These are phyloP conservation scores for Metschnikowia borealis DNA, from an alignment of 805 yeast genomes.

Conservation along the genomic window DNA sequence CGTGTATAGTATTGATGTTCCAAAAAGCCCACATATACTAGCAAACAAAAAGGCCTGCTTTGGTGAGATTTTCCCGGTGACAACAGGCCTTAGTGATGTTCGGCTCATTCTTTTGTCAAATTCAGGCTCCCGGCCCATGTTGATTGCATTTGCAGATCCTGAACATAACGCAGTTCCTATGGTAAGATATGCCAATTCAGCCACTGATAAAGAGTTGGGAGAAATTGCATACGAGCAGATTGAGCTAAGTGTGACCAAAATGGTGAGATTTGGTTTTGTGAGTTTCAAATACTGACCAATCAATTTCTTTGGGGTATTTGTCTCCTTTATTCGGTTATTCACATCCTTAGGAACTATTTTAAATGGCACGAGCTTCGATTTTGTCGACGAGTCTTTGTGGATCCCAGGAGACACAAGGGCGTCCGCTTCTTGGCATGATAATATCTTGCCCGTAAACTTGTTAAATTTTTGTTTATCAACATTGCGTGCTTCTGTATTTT, in stretches of 20 bases:
- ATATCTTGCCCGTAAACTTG: constrained; percentile 41
- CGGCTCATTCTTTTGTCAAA: constrained; percentile 85
- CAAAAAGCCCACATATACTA: constrained; percentile 63
- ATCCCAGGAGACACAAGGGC: constrained; percentile 11
- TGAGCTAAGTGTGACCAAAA: constrained; percentile 83
- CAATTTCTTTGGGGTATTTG: constrained; percentile 16
- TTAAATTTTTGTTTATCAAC: constrained; percentile 16
- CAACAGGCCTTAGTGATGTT: constrained; percentile 87
- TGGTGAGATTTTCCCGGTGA: constrained; percentile 72
- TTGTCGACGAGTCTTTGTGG: not conserved
- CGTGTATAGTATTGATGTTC: constrained; percentile 59
- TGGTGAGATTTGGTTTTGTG: constrained; percentile 87
- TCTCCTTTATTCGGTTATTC: constrained; percentile 8
- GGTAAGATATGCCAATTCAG: constrained; percentile 68
- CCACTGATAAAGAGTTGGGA: constrained; percentile 73
- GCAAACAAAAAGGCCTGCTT: constrained; percentile 81
- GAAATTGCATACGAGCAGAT: constrained; percentile 92
- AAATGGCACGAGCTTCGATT: constrained; percentile 47
- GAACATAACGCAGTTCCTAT: constrained; percentile 84
- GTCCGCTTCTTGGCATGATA: constrained; percentile 42
- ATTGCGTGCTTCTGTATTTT: constrained; percentile 9
- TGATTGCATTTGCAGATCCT: constrained; percentile 93
- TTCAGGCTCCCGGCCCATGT: constrained; percentile 94
- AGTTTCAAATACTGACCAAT: constrained; percentile 66
- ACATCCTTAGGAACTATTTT: constrained; percentile 43